Conservation (phyloP, 768 basidiomycete genomes). For the Kwoniella mangroviensis region DNA sequence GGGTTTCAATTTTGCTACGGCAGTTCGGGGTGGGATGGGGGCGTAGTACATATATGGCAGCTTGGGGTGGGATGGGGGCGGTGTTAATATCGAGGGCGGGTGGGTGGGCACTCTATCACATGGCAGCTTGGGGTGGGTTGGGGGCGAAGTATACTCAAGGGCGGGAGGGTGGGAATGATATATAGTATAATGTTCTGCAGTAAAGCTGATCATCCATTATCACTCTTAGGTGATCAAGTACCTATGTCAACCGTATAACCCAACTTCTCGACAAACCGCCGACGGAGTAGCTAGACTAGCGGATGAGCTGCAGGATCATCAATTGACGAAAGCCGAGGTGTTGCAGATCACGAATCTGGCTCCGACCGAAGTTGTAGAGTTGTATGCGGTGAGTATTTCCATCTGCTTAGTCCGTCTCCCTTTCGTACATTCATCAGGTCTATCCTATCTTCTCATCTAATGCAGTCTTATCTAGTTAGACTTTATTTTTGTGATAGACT, state of each 20-base stretch:
- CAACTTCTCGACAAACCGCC: conserved; percentile 69
- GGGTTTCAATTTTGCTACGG: conserved; percentile 30
- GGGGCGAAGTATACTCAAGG: too few species aligned
- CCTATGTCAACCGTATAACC: conserved; percentile 75
- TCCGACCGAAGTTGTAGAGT: conserved; percentile 78
- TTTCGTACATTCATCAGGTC: neutral
- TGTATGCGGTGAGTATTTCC: conserved; percentile 73
- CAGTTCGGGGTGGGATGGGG: too few species aligned
- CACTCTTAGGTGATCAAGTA: conserved; percentile 77
- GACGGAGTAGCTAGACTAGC: conserved; percentile 71
- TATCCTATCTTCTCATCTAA: neutral
- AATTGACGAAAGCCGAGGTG: conserved; percentile 88
- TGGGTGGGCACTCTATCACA: too few species aligned
- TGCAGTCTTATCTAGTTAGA: neutral
- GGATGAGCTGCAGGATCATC: conserved; percentile 68
- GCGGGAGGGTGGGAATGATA: neutral
- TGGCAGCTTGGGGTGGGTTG: too few species aligned
- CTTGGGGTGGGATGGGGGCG: too few species aligned
- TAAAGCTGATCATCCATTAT: neutral
- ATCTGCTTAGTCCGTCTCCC: neutral
- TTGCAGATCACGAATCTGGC: conserved; percentile 89
- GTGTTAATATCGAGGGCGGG: too few species aligned
- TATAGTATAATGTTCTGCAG: neutral
- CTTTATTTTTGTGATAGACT: too few species aligned
- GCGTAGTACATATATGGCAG: too few species aligned